Evolutionary conservation across 2,329 filamentous ascomycete species (phyloP).

Genomic region (Diplodia scrobiculata): DNA sequence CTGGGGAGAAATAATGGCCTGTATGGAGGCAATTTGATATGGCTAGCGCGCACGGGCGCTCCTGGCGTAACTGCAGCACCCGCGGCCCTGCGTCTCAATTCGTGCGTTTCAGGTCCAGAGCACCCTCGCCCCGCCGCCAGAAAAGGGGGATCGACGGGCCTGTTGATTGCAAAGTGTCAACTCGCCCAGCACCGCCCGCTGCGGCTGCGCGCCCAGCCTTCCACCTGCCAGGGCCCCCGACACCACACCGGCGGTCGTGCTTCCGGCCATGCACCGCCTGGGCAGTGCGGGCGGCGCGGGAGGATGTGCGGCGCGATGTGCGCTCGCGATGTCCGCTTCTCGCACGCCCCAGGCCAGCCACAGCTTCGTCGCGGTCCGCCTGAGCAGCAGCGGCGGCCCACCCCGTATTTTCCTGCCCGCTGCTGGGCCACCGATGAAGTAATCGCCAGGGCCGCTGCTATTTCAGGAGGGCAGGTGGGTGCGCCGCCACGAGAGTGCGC

Average conservation of each 20-base stretch:
- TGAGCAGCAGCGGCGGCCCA: slow-evolving; percentile 19
- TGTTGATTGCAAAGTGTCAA: slow-evolving; percentile 28
- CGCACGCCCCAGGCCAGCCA: slow-evolving; percentile 15
- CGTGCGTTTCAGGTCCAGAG: slow-evolving; percentile 26
- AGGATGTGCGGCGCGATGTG: slow-evolving; percentile 26
- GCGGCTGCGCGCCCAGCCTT: slow-evolving; percentile 14
- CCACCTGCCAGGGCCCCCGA: slow-evolving; percentile 19
- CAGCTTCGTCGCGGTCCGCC: slow-evolving; percentile 6
- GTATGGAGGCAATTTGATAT: slow-evolving; percentile 28
- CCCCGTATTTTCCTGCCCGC: slow-evolving; percentile 11
- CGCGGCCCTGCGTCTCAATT: slow-evolving; percentile 27
- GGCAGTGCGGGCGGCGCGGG: slow-evolving; percentile 21
- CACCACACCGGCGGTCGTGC: slow-evolving; percentile 15
- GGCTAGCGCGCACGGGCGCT: slow-evolving; percentile 24
- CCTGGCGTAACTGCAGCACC: slow-evolving; percentile 26
- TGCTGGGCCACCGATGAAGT: slow-evolving; percentile 5
- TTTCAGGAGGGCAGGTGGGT: slow-evolving; percentile 25
- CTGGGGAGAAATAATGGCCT: slow-evolving; percentile 26
- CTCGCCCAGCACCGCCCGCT: slow-evolving; percentile 21
- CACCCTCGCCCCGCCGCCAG: slow-evolving; percentile 26
- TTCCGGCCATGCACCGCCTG: slow-evolving; percentile 15
- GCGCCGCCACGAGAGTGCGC: slow-evolving; percentile 20
- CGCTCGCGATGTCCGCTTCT: slow-evolving; percentile 11
- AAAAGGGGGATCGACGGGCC: slow-evolving; percentile 30
- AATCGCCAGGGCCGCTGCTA: slow-evolving; percentile 24